Base-by-base conservation (phyloP, 495 filamentous ascomycete species). In the Penicillium waksmanii region DNA sequence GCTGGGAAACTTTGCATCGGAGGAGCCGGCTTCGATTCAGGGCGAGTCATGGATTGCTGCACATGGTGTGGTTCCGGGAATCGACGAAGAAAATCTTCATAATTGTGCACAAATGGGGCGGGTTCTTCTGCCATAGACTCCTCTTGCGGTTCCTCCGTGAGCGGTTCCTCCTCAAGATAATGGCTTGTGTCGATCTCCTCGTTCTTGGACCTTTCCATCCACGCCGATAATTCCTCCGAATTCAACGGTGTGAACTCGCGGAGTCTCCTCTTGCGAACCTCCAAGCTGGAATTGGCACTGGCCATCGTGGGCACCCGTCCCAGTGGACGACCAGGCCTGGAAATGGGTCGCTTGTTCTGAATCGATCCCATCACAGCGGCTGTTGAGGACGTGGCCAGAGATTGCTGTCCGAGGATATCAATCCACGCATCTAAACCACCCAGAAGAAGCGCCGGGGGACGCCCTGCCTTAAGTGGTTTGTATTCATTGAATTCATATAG, bases 361-460 rank as follows among this genome's bases (percentile, higher is more conserved):
- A 79, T 64, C 6, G 75, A 77, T 7, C 76, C 74, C 47, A 83
- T 78, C 5, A 80, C 65, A n/a, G 79, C 75, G 12, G 80, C 77
- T 18, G 85, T 87, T 13, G 79, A 78, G 7, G 84, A 85, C 11
- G 77, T 80, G 9, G 73, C 77, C 15, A 97, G 80, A 3, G 87
- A 86, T 57, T 84, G 81, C n/a, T 72, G 73, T 13, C 96, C 94
- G 47, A 96, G 68, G 13, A 94, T 68, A 66, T 90, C 85, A 27
- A 87, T 81, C 95, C 95, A 98, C 42, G 91, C 88, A 51, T 92
- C 85, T 13, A 98, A 71, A 1, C 95, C 95, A 15, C 94, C 96
- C 15, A 80, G 72, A 1, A 98, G 81, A 40, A 98, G 81, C 33
- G 90, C 87, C 3, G 92, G 93, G 34, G 83, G 84, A 18, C 82